These are phyloP conservation scores for Camellia sinensis DNA, from an alignment of 148 eudicot genomes.

Conservation along the genomic window DNA sequence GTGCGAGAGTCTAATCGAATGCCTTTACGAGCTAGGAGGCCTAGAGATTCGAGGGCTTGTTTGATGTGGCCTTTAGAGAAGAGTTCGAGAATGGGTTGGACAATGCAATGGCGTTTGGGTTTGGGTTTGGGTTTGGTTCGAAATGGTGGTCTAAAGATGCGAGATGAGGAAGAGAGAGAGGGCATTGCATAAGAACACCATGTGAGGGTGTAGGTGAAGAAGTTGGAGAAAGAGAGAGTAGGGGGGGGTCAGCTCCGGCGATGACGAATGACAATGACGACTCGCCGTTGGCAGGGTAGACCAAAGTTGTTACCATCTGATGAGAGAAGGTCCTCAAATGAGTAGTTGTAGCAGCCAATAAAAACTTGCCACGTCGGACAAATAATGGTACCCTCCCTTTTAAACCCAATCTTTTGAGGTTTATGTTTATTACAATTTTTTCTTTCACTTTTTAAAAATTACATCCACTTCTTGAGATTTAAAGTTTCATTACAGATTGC, in stretches of 20 bases:
- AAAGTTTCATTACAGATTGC: no score
- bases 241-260: neutral
- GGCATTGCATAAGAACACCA: conserved; percentile 61
- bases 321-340: neutral
- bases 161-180: conserved; percentile 23
- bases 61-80: conserved; percentile 50
- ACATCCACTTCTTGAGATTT: no score
- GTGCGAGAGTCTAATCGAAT: conserved; percentile 45
- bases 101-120: conserved; percentile 30
- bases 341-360: neutral
- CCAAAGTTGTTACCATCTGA: neutral
- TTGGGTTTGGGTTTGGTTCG: conserved; percentile 6
- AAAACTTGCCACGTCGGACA: neutral
- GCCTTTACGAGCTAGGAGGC: conserved; percentile 39
- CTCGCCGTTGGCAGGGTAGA: neutral
- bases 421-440: no score
- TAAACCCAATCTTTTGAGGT: no score
- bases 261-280: neutral
- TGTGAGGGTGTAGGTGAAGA: neutral
- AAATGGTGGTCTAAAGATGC: conserved; percentile 14
- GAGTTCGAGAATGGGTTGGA: conserved; percentile 44
- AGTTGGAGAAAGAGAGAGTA: no score
- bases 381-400: no score
- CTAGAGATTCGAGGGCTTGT: conserved; percentile 49
- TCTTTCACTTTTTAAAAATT: no score